phyloP scores from a whole-genome alignment of 1,284 basidiomycete species.

The Ganoderma resinaceum region DNA sequence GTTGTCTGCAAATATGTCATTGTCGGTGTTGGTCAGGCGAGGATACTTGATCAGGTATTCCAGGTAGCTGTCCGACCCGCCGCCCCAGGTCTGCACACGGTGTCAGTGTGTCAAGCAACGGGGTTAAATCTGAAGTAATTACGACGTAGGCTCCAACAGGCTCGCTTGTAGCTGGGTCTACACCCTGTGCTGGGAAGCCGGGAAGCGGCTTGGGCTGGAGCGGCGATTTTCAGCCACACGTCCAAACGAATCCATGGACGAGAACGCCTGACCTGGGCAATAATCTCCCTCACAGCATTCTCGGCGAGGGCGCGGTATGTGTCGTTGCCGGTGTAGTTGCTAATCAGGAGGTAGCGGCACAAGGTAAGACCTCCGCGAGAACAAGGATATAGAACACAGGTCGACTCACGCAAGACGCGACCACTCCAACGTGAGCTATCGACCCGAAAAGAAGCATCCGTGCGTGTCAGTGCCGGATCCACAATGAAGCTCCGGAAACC shows the following conservation, averaged over 20 bases:
- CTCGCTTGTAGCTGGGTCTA: constrained; percentile 61
- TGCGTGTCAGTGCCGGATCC: not conserved
- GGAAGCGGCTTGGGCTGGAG: constrained; percentile 52
- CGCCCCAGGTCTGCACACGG: constrained; percentile 64
- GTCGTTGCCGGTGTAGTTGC: constrained; percentile 62
- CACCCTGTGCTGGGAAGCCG: constrained; percentile 56
- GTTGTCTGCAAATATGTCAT: constrained; percentile 64
- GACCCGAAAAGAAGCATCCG: not conserved
- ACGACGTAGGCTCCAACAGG: constrained; percentile 68
- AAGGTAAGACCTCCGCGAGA: not conserved
- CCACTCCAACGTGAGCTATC: constrained; percentile 55
- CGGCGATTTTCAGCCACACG: too few relatives aligned
- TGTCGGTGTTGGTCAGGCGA: constrained; percentile 66
- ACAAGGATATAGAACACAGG: too few relatives aligned
- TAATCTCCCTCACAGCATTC: constrained; percentile 56
- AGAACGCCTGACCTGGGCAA: constrained; percentile 38
- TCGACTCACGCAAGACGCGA: constrained; percentile 44
- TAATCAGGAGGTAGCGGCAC: constrained; percentile 25
- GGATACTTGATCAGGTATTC: constrained; percentile 82
- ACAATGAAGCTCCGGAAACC: constrained; percentile 26
- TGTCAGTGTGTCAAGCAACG: not conserved
- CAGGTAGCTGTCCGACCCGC: constrained; percentile 74
- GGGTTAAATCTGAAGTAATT: constrained; percentile 34
- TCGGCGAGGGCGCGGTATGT: constrained; percentile 63
- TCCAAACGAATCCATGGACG: not conserved